A percentile compares a stretch with the other conserved stretches of the same genome.
Evolutionary conservation across 306 rosid species (phyloP).

Genomic region (Quercus aquifolioides): DNA sequence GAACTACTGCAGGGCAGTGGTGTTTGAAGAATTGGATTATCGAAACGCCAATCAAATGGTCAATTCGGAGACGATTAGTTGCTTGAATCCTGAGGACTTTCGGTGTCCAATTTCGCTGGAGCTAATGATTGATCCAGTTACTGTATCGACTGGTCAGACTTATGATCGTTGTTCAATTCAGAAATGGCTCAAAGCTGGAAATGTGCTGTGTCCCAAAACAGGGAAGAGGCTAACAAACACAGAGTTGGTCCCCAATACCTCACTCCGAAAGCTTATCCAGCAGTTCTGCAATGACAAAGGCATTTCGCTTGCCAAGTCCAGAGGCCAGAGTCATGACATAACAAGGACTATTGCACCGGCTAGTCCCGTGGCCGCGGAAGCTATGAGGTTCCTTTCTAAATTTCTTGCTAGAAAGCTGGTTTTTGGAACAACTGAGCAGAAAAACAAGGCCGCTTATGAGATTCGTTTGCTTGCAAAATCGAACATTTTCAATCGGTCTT

Average conservation of each 20-base stretch:
- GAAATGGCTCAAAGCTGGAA: conserved; percentile 78
- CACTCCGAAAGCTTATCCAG: conserved; percentile 49
- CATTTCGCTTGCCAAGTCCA: conserved; percentile 10
- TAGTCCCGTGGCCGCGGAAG: conserved; percentile 44
- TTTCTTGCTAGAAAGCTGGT: conserved; percentile 47
- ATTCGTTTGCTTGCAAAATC: conserved; percentile 64
- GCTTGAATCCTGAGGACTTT: conserved; percentile 62
- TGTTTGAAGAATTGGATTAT: conserved; percentile 51
- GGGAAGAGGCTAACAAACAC: conserved; percentile 56
- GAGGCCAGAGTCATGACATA: conserved; percentile 29
- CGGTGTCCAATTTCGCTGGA: conserved; percentile 85
- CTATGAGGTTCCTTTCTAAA: conserved; percentile 53
- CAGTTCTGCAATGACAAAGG: conserved; percentile 48
- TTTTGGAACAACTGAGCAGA: conserved; percentile 50
- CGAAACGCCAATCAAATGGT: neutral
- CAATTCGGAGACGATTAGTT: conserved; percentile 28
- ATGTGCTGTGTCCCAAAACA: conserved; percentile 72
- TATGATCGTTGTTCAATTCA: conserved; percentile 73
- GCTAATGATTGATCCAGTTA: conserved; percentile 81
- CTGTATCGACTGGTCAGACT: conserved; percentile 85
- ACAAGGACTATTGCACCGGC: conserved; percentile 32
- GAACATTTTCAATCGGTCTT: conserved; percentile 59
- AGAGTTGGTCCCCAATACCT: conserved; percentile 59
- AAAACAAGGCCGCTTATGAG: conserved; percentile 69
- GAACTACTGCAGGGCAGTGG: conserved; percentile 55